Evolutionary conservation across 345 rosid genomes (phyloP).

Genomic region (Lepidium africanum): DNA sequence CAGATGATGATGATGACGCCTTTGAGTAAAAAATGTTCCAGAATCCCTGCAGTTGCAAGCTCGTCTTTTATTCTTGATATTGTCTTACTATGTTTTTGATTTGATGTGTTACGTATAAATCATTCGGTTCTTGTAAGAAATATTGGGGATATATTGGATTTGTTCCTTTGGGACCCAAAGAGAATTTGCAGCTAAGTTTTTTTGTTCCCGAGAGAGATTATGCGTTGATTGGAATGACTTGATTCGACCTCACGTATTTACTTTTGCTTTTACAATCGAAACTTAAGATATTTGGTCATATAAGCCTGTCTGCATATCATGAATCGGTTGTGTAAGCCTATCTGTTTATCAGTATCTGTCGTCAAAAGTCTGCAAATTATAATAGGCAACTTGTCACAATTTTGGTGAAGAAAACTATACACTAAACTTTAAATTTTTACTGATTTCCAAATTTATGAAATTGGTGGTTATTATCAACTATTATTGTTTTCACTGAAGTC

Average conservation of each 20-base stretch:
- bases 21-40: conserved; percentile 15
- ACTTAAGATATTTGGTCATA: too few species aligned
- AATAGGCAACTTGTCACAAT: too few species aligned
- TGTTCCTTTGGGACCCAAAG: not conserved
- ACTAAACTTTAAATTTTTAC: too few species aligned
- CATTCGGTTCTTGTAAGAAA: not conserved
- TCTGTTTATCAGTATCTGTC: too few species aligned
- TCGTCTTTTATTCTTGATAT: not conserved
- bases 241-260: too few species aligned
- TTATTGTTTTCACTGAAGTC: too few species aligned
- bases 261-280: not conserved
- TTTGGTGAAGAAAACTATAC: too few species aligned
- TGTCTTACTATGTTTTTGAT: not conserved
- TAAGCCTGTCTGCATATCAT: too few species aligned
- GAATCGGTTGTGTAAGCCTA: too few species aligned
- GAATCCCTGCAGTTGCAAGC: not conserved
- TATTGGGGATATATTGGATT: not conserved
- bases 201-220: not conserved
- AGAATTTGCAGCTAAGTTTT: not conserved
- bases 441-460: too few species aligned
- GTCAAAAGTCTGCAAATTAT: too few species aligned
- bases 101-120: not conserved
- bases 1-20: conserved; percentile 28
- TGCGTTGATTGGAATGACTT: not conserved
- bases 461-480: too few species aligned